Evolutionary conservation across 768 basidiomycete species (phyloP), one percentile per base, ranked within the genome.

Genomic region (Boletellus ananiceps): DNA sequence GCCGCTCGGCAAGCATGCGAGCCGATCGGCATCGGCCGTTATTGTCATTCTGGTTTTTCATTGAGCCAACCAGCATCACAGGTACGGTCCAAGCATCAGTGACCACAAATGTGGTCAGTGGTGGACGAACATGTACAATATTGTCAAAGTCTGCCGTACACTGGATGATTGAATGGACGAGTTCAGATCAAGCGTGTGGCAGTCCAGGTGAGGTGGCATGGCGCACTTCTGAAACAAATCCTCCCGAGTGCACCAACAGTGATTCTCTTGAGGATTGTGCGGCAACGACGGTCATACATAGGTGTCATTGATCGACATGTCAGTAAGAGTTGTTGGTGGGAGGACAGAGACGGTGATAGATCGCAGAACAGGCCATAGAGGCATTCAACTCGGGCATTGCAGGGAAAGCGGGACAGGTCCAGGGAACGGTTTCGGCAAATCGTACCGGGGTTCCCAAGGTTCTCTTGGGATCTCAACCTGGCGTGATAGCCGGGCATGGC

Each of bases 371-470:
- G 9, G 5, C 18, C 19, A 12, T 5, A 33, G 21, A 29, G 11
- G 23, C 40, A 16, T 6, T 33, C 7, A 4, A 16, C 12, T 47
- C 40, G 35, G 50, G 27, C 32, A 14, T 13, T 15, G 8, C 13
- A 67, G 65, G 57, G 53, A 64, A 32, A 47, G 32, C 55, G 62
- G 62, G 59, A 49, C 47, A 50, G 29, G 29, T 29, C 29, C 29
- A 29, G n/a, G 7, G 16, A 15, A 33, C 11, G 29, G 40, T 19
- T 5, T 52, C 59, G 57, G 59, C 51, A 46, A 12, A 16, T 19
- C 33, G 43, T 51, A 52, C 64, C 64, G 64, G 46, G 66, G 61
- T 65, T 60, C 49, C 47, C 46, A 46, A 31, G 58, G 35, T 62
- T 55, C 33, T 13, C 25, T 61, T 64, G 15, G 47, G 67, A 60